Evolutionary conservation across 2,329 filamentous ascomycete genomes (phyloP).

Genomic region (Talaromyces pinophilus): DNA sequence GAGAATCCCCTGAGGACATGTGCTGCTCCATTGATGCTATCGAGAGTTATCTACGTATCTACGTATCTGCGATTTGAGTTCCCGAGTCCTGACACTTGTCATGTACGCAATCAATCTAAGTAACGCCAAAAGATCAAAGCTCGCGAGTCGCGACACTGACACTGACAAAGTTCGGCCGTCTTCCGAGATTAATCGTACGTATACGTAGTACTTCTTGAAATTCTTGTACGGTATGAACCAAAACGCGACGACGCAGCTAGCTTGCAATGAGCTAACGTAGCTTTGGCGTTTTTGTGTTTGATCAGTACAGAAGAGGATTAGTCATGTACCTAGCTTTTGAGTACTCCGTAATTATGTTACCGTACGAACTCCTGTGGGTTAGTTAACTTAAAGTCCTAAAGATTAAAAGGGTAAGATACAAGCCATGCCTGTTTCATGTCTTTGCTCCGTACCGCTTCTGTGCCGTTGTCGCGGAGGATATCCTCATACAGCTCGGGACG

Average conservation of each 20-base stretch:
- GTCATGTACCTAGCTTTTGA: background rate
- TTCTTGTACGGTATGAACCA: background rate
- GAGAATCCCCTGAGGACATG: background rate
- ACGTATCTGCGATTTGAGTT: background rate
- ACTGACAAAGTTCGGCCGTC: background rate
- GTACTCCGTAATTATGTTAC: background rate
- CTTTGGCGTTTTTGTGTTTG: conserved; percentile 1
- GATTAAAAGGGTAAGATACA: background rate
- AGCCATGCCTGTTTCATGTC: conserved; percentile 16
- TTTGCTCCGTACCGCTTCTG: conserved; percentile 1
- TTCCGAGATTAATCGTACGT: background rate
- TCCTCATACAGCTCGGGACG: background rate
- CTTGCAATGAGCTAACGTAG: background rate
- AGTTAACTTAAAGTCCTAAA: no score
- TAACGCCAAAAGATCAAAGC: conserved; percentile 2
- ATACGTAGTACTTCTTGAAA: background rate
- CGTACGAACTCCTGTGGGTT: background rate
- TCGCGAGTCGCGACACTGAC: background rate
- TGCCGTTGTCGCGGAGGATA: background rate
- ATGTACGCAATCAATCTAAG: conserved; percentile 3
- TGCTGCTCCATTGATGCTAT: background rate
- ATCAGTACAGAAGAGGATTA: background rate
- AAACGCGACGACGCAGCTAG: background rate
- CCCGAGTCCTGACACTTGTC: background rate
- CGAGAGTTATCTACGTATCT: background rate